Evolutionary conservation across 2,329 filamentous ascomycete genomes (phyloP), one percentile per base, ranked within the genome.

Genomic region (Pseudogymnoascus sp.): DNA sequence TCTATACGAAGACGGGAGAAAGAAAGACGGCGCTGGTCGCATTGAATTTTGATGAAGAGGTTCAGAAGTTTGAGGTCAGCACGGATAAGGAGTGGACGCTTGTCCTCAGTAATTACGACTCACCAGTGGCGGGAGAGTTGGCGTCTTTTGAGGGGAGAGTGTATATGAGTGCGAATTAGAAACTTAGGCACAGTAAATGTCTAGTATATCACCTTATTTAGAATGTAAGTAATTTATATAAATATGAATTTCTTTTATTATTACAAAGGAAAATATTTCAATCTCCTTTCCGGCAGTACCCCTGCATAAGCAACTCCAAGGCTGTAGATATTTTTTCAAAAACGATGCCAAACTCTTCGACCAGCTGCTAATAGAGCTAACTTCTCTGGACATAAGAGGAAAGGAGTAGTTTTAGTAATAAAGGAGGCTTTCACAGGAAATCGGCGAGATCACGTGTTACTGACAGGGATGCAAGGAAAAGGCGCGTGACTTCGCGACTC

Each of bases 11-110:
- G 72, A 69, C 63, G 0, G 65, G 64, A 7, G 62, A 69, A 18
- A 70, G 62, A 57, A 71, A 71, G 0, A 73, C 64, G 35, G 73
- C 75, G 0, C 54, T 80, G 11, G 74, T 80, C 0, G 69, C 77
- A 3, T 63, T 80, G 18, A 81, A 81, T 59, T 82, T 81, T 66
- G 78, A 76, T 0, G 72, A 68, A 1, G 67, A 73, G 20, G 68
- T 69, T 18, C 71, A 73, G 43, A 32, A 58, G 18, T 67, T 69
- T 30, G 54, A 61, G 16, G 57, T 62, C 8, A 67, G 66, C 8
- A 62, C 16, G n/a, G 60, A 65, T 3, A 62, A 64, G 1, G 61
- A 59, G 4, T 65, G 66, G 18, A 65, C 64, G 28, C 41, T 47
- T 47, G 12, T 47, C 41, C 41, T 47, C n/a, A 47, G 41, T 47